These are phyloP conservation scores for Chloranthus sessilifolius DNA, from an alignment of 164 flowering plant species.

Conservation along the genomic window DNA sequence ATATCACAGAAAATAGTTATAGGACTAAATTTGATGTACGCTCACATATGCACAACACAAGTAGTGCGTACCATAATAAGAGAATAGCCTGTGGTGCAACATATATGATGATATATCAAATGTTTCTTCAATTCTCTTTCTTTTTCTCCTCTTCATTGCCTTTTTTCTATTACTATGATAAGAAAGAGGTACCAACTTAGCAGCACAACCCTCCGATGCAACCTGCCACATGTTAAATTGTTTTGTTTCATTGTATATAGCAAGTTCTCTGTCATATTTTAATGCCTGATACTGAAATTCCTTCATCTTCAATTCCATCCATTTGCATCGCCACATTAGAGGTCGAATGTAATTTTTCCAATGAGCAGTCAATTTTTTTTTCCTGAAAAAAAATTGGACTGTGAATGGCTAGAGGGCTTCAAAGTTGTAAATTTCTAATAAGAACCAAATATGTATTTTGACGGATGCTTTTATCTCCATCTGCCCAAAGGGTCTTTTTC, in stretches of 20 bases:
- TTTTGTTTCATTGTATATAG: constrained; percentile 31
- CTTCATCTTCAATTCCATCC: constrained; percentile 77
- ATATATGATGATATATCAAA: constrained; percentile 50
- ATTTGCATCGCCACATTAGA: constrained; percentile 76
- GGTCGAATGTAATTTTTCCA: constrained; percentile 81
- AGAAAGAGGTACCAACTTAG: constrained; percentile 55
- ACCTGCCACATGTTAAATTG: constrained; percentile 23
- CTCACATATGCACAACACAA: constrained; percentile 1
- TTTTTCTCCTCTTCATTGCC: constrained; percentile 64
- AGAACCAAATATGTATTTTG: too few species aligned
- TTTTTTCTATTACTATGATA: constrained; percentile 22
- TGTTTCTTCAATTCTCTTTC: constrained; percentile 66
- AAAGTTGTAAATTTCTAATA: too few species aligned
- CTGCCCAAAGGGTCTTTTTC: too few species aligned
- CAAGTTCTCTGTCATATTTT: constrained; percentile 50
- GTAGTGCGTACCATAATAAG: constrained; percentile 58
- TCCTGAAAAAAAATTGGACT: constrained; percentile 47
- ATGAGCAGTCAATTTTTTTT: constrained; percentile 71
- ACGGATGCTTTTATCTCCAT: too few species aligned
- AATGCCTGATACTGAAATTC: constrained; percentile 57
- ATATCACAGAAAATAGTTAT: constrained; percentile 5
- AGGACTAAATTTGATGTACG: not conserved
- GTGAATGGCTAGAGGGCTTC: too few species aligned
- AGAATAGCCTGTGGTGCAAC: constrained; percentile 70
- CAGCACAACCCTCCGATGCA: constrained; percentile 35